phyloP scores from a whole-genome alignment of 177 flowering plant species.

The Vitis hybrid region DNA sequence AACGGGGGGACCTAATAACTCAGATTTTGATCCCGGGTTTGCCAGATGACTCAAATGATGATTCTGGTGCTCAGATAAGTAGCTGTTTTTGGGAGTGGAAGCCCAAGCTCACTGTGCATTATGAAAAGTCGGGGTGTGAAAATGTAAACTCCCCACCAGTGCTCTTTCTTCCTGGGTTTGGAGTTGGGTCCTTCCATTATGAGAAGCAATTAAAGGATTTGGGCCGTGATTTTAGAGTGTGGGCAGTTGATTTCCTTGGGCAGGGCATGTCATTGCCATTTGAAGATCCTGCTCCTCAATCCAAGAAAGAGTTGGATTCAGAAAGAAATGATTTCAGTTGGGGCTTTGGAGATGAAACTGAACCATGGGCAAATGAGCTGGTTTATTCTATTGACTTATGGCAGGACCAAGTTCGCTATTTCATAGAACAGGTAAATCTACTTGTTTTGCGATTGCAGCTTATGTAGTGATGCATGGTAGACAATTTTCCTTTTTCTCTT shows the following conservation, averaged over 20 bases:
- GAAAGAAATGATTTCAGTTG: constrained; percentile 43
- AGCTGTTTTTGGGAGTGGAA: constrained; percentile 92
- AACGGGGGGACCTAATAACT: constrained; percentile 26
- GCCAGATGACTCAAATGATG: constrained; percentile 70
- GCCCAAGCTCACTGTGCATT: constrained; percentile 77
- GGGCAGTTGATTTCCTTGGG: constrained; percentile 94
- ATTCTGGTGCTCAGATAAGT: constrained; percentile 48
- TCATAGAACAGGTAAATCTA: constrained; percentile 69
- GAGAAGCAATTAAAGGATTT: constrained; percentile 93
- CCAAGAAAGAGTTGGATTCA: constrained; percentile 25
- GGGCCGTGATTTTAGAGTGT: constrained; percentile 83
- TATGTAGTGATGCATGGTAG: neutral
- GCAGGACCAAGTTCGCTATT: constrained; percentile 78
- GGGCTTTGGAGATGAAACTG: constrained; percentile 91
- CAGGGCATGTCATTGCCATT: constrained; percentile 88
- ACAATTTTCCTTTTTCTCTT: neutral
- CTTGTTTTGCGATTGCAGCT: neutral
- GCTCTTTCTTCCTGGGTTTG: constrained; percentile 94
- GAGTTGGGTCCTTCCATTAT: constrained; percentile 96
- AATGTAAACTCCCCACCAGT: constrained; percentile 74
- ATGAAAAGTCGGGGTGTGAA: constrained; percentile 71
- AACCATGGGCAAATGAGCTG: constrained; percentile 85
- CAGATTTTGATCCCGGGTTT: constrained; percentile 75
- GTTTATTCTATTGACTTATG: constrained; percentile 89
- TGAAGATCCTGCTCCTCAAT: constrained; percentile 74